Base-by-base conservation (phyloP, 768 basidiomycete genomes). In the Grammothele lineata region DNA sequence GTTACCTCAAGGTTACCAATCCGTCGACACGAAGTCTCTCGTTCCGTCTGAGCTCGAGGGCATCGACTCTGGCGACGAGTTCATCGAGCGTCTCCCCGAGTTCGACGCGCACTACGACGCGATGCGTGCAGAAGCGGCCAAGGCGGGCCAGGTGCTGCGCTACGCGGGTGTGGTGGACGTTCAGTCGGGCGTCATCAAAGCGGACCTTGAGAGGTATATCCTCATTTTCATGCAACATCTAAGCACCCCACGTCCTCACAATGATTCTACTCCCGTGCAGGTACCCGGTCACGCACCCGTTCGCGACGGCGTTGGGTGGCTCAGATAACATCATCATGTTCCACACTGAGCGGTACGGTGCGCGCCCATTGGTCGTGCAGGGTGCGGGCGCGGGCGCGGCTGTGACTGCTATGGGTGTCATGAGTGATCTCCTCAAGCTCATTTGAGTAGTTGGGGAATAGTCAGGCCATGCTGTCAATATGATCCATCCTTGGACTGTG, bases 271-370 rank as follows among this genome's bases (percentile, higher is more conserved):
- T n/a, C 24, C 8, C 27, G 0, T 18, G 17, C 53, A 97, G 94
- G 64, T 99, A 98, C 64, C 80, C 92, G 4, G 74, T 71, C 21
- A 79, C 83, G 14, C 96, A 99, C 65, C 87, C 96, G 1, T 98
- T 99, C 61, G 94, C 94, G 3, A 95, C 95, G 1, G 89, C 94
- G 1, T 78, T 99, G 12, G 89, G 92, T 18, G 96, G 95, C 1
- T 92, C 92, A 18, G 96, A 99, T 67, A 98, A 98, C 65, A 97
- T 99, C 62, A 80, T 99, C 63, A 89, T 96, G 74, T 97, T 98
- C 79, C 87, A 92, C 62, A 97, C 95, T 0, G 83, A 88, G 60
- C 76, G 96, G 34, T 99, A 99, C 62, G 83, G 85, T 3, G 77
- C 84, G 7, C 71, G 92, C 34, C 95, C 96, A 1, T 71, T 99